Conservation (phyloP, 441 rosid species). For the Corymbia calophylla region DNA sequence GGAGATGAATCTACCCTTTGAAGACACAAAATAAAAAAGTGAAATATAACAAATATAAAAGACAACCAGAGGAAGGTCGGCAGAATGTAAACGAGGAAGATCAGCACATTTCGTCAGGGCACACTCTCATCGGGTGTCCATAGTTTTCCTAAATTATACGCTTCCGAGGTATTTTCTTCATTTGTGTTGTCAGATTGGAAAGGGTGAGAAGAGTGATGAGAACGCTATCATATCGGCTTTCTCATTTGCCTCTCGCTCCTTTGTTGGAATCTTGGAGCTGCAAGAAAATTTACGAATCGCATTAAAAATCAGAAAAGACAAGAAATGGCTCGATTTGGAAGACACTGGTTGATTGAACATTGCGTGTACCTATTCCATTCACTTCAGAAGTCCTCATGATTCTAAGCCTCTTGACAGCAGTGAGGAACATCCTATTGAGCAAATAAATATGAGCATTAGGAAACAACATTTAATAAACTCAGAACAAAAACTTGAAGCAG, state of each 20-base stretch:
- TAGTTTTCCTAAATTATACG: background rate
- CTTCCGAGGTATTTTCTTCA: conserved; percentile 24
- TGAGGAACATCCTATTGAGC: conserved; percentile 29
- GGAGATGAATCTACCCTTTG: background rate
- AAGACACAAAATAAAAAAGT: background rate
- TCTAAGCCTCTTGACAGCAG: conserved; percentile 35
- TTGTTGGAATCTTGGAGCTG: conserved; percentile 64
- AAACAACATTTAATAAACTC: background rate
- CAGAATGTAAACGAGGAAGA: background rate
- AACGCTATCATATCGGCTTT: conserved; percentile 34
- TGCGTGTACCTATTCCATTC: conserved; percentile 26
- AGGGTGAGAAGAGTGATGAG: conserved; percentile 2
- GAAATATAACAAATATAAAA: background rate
- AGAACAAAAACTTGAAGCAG: background rate
- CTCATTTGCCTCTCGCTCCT: conserved; percentile 47
- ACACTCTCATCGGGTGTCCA: background rate
- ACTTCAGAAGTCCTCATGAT: conserved; percentile 44
- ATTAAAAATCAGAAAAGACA: background rate
- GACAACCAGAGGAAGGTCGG: background rate
- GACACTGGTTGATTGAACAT: background rate
- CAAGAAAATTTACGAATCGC: conserved; percentile 3
- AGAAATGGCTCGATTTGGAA: background rate
- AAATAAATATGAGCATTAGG: background rate
- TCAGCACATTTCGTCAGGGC: background rate
- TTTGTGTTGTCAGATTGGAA: conserved; percentile 18